Conservation (phyloP, 768 basidiomycete species). For the Mycena capillaripes region DNA sequence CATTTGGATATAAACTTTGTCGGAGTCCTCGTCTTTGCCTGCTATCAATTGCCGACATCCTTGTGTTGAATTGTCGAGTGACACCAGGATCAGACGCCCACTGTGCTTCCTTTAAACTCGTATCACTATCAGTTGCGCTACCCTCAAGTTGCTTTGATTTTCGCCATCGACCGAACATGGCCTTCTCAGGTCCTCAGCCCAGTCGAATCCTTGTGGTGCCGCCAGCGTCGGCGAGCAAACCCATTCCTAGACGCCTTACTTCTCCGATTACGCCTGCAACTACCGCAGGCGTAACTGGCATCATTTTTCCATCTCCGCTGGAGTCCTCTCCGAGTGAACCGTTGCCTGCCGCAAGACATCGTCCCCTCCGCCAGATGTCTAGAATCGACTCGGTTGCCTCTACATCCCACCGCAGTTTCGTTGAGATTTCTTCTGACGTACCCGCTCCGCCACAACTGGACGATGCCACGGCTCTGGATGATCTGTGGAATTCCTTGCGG, state of each 20-base stretch:
- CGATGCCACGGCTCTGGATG: conserved; percentile 52
- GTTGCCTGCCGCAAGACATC: conserved; percentile 2
- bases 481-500: conserved; percentile 59
- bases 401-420: conserved; percentile 13
- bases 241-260: conserved; percentile 16
- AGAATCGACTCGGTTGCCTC: conserved; percentile 22
- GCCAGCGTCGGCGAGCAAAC: conserved; percentile 6
- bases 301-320: conserved; percentile 27
- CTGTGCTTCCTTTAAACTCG: conserved; percentile 14
- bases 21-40: conserved; percentile 1
- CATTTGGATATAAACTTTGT: conserved; percentile 19
- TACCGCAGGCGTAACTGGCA: conserved; percentile 30
- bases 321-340: conserved; percentile 21
- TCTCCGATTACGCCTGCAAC: conserved; percentile 31
- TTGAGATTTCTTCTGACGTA: conserved; percentile 26
- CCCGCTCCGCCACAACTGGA: conserved; percentile 35
- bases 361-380: conserved; percentile 25
- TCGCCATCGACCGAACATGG: conserved; percentile 23
- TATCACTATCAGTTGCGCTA: conserved; percentile 20
- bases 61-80: conserved; percentile 10
- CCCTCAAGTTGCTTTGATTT: conserved; percentile 17
- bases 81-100: conserved; percentile 24
- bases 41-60: conserved; percentile 24
- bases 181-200: conserved; percentile 11
- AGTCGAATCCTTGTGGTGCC: conserved; percentile 13